Evolutionary conservation across 352 stramenopile genomes (phyloP), one percentile per base, ranked within the genome.

Genomic region (Pythium aristosporum): DNA sequence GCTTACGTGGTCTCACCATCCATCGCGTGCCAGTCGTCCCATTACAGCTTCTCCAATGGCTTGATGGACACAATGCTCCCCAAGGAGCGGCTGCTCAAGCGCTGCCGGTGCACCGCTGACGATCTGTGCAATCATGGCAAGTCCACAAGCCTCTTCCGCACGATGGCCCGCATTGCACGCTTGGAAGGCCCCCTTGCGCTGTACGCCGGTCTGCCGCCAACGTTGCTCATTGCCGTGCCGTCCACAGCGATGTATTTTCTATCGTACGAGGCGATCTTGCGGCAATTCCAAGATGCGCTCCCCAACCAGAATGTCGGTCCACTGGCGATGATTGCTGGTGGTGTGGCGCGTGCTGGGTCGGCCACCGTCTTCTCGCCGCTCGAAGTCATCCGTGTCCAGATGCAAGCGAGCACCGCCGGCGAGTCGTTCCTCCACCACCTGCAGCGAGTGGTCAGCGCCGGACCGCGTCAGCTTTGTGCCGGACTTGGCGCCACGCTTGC

Each of bases 241-340:
- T 98, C 94, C 41, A 98, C 94, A 5, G 91, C 97, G 51, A 66
- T 98, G 20, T 99, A 99, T 69, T 98, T 98, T 73, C 87, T 96
- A 12, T 88, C 87, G 21, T 99, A 99, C 76, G 96, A 98, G 62
- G 61, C 92, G 18, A 57, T 97, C 23, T 69, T 90, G 37, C 73
- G 79, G 6, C 71, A 86, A 25, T 72, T 75, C 12, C 76, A 70
- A 13, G 66, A 75, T 8, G 63, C 58, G 8, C 59, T 80, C 15
- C 73, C 80, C 3, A 41, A 75, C 10, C 61, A 83, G 28, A 54
- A 50, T 2, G 25, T 90, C 1, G 67, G 87, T 39, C 83, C 89
- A 13, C 66, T 53, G 8, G 47, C 23, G 12, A 46, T 46, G 39
- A 7, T 46, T 20, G 80, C 87, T 5, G 90, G 90, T 3, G 79